Evolutionary conservation across 352 stramenopile genomes (phyloP).

Genomic region (Globisporangium megalacanthum): DNA sequence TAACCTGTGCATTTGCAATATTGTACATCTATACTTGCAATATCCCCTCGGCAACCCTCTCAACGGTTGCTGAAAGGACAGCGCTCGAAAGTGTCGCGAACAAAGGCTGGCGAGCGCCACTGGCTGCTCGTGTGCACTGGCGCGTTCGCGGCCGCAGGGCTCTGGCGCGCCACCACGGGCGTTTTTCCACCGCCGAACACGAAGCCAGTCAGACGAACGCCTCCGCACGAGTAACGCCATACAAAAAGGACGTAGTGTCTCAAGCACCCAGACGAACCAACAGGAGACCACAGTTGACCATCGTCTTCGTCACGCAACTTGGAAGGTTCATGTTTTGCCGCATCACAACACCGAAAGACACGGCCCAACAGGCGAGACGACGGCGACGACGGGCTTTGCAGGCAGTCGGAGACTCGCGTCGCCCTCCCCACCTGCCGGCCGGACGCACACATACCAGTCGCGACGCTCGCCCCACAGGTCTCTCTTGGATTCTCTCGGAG

Average conservation of each 20-base stretch:
- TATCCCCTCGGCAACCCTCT: neutral
- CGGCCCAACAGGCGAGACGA: neutral
- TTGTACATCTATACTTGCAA: neutral
- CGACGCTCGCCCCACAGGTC: neutral
- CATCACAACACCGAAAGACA: constrained; percentile 2
- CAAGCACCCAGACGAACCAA: neutral
- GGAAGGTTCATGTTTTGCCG: neutral
- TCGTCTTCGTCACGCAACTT: neutral
- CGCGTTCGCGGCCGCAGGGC: constrained; percentile 35
- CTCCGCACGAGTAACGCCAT: neutral
- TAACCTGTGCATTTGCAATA: too few species aligned
- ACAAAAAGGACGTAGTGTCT: neutral
- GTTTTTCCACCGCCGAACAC: constrained; percentile 18
- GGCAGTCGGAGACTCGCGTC: neutral
- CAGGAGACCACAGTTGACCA: neutral
- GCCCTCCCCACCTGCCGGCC: constrained; percentile 1
- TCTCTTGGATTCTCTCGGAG: constrained; percentile 4
- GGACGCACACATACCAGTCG: constrained; percentile 6
- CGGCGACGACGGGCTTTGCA: too few species aligned
- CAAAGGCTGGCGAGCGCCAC: constrained; percentile 41
- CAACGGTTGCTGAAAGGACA: constrained; percentile 3
- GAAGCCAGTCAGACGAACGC: too few species aligned
- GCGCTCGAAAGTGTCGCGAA: constrained; percentile 34
- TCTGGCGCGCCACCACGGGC: constrained; percentile 47
- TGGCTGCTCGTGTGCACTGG: constrained; percentile 53